Percentiles rank a stretch among this genome's conserved stretches.
Conservation (phyloP, 2,329 filamentous ascomycete species). For the Cladosporium sp. region DNA sequence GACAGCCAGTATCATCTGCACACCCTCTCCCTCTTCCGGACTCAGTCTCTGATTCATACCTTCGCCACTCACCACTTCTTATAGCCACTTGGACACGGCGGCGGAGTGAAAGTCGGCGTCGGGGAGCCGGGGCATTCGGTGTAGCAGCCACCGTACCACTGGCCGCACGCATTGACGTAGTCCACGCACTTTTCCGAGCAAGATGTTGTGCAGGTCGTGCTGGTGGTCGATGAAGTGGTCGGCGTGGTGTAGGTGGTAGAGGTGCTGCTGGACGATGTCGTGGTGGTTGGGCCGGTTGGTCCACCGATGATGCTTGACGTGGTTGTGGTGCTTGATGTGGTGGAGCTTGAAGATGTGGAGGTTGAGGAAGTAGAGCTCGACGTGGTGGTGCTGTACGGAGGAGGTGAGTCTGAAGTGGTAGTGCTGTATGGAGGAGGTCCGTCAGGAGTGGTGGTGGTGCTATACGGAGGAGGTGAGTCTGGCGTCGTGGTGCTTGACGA, state of each 20-base stretch:
- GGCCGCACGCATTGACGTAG: conserved; percentile 23
- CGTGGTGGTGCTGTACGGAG: neutral
- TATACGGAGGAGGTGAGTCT: neutral
- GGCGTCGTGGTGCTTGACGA: neutral
- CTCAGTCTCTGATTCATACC: neutral
- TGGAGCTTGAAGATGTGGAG: neutral
- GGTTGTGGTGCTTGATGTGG: neutral
- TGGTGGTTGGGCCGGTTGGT: neutral
- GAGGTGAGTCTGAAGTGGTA: neutral
- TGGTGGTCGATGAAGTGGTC: conserved; percentile 8
- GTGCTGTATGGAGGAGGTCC: neutral
- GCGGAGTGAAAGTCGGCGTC: conserved; percentile 20
- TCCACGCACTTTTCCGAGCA: conserved; percentile 17
- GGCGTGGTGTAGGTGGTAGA: conserved; percentile 9
- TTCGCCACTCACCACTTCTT: neutral
- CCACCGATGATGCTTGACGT: neutral
- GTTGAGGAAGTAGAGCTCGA: neutral
- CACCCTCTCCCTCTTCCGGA: neutral
- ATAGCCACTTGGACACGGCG: conserved; percentile 14
- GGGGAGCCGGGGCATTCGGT: conserved; percentile 18
- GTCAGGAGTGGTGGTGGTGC: neutral
- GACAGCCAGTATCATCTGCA: neutral
- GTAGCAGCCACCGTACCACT: conserved; percentile 24
- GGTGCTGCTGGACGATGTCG: neutral
- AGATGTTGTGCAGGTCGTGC: neutral